Evolutionary conservation across 345 rosid genomes (phyloP), one percentile per base, ranked within the genome.

Genomic region (Linum usitatissimum): DNA sequence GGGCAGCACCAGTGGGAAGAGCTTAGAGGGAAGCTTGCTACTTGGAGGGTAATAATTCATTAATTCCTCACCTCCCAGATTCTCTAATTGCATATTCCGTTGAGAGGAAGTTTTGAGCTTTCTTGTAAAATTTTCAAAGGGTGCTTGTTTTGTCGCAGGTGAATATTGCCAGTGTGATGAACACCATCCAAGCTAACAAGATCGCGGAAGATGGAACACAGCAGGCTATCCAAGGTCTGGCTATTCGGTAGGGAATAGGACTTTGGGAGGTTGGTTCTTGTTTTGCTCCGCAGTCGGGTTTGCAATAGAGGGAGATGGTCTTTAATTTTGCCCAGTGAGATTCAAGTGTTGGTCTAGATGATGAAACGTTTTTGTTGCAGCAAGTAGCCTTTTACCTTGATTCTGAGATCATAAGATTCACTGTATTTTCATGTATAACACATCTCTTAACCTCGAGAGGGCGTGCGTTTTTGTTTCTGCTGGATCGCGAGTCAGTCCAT

Each of bases 111-210:
- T 12, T 15, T 42, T 21, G 2, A 6, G 6, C 60, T 6, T 38
- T 36, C 30, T 42, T 21, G 36, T 15, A 28, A 21, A 28, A 5
- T 40, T 28, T 12, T 42, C n/a, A 38, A 30, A 6, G 8, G 40
- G 31, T 62, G 48, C 34, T 48, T 23, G 56, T 23, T 12, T 73
- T 67, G n/a, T 68, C 69, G 62, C 78, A 90, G 99, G 88, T 76
- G 18, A 86, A 90, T 71, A 72, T 94, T 74, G 68, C 77, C 13
- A 83, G 70, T 65, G 81, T 88, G 63, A 86, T 94, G 68, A 81
- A 63, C 73, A 86, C 99, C 72, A 82, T 90, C 62, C 89, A 88
- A 72, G 85, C 96, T 0, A 90, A 83, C 82, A 88, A 94, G 91
- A 68, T 76, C 59, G 75, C 87, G 0, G 95, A 94, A 66, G 97